Conservation (phyloP, 192 early-diverging fungal species). For the Entomortierella lignicola region DNA sequence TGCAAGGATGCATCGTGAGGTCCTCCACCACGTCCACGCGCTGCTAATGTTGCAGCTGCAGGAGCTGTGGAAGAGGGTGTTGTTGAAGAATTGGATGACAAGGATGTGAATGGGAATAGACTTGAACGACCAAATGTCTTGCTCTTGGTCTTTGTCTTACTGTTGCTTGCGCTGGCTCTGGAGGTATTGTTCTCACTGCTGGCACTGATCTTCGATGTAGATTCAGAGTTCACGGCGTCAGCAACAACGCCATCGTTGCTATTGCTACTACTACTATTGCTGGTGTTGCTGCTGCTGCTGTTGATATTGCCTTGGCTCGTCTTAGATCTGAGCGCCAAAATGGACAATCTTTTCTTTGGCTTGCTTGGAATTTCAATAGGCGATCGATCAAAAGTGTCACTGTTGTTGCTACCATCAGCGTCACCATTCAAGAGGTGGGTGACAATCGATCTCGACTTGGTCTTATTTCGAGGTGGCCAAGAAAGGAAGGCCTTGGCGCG, state of each 20-base stretch:
- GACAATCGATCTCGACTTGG: slow-evolving; percentile 11
- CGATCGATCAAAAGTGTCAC: neutral
- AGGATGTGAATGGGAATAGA: neutral
- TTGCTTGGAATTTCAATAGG: neutral
- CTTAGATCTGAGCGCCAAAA: slow-evolving; percentile 1
- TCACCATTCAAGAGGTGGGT: neutral
- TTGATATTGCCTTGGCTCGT: neutral
- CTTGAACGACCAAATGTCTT: neutral
- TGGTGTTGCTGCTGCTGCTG: neutral
- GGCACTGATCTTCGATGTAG: neutral
- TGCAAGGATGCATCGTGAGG: neutral
- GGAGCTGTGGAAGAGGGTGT: slow-evolving; percentile 7
- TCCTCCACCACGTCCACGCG: slow-evolving; percentile 10
- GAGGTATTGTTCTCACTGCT: neutral
- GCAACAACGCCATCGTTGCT: neutral
- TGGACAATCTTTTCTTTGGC: neutral
- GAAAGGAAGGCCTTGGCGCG: slow-evolving; percentile 6
- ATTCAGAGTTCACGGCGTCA: neutral
- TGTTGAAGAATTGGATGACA: neutral
- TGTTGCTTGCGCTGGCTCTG: neutral
- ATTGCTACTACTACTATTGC: neutral
- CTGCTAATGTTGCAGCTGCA: slow-evolving; percentile 14
- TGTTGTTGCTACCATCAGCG: neutral
- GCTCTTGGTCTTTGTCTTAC: slow-evolving; percentile 7
- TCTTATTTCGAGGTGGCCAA: slow-evolving; percentile 17